A percentile compares a stretch with the other conserved stretches of the same genome.
phyloP scores from a whole-genome alignment of 768 basidiomycete genomes.

The Boletus sp. region DNA sequence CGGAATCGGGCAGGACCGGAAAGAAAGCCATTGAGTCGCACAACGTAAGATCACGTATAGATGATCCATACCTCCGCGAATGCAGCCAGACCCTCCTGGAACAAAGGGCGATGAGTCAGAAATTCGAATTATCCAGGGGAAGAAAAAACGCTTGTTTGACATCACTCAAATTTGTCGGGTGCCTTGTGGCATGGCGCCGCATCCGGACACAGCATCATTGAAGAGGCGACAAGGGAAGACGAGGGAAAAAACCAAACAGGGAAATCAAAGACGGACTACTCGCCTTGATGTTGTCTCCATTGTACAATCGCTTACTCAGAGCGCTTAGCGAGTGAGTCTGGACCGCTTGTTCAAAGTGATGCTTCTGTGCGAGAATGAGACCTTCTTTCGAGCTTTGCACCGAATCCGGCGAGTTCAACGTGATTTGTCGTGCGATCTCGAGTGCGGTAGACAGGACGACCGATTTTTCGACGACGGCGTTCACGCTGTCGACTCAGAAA shows the following conservation, averaged over 20 bases:
- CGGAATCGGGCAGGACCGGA: slow-evolving; percentile 8
- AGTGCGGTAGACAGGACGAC: slow-evolving; percentile 60
- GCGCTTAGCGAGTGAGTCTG: slow-evolving; percentile 42
- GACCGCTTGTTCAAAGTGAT: slow-evolving; percentile 51
- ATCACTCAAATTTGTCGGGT: slow-evolving; percentile 1
- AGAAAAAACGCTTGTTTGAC: neutral
- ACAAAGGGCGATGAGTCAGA: slow-evolving; percentile 17
- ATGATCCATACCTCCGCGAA: slow-evolving; percentile 42
- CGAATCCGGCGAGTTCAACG: slow-evolving; percentile 70
- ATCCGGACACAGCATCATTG: neutral
- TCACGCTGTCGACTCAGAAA: slow-evolving; percentile 49
- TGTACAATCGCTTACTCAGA: slow-evolving; percentile 52
- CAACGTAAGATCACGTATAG: slow-evolving; percentile 2
- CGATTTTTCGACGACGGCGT: slow-evolving; percentile 55
- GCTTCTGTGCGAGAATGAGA: slow-evolving; percentile 52
- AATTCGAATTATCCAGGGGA: neutral
- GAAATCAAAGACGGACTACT: slow-evolving; percentile 12
- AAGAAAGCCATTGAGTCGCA: neutral
- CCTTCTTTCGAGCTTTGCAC: slow-evolving; percentile 75
- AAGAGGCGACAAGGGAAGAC: neutral
- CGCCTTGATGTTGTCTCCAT: slow-evolving; percentile 69
- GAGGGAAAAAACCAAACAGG: neutral
- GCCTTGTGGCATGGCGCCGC: neutral
- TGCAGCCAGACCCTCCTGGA: slow-evolving; percentile 66
- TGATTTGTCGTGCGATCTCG: slow-evolving; percentile 55